Percentiles rank a stretch among this genome's conserved stretches.
phyloP scores from a whole-genome alignment of 2,329 filamentous ascomycete species.

The Sclerotinia subarctica region DNA sequence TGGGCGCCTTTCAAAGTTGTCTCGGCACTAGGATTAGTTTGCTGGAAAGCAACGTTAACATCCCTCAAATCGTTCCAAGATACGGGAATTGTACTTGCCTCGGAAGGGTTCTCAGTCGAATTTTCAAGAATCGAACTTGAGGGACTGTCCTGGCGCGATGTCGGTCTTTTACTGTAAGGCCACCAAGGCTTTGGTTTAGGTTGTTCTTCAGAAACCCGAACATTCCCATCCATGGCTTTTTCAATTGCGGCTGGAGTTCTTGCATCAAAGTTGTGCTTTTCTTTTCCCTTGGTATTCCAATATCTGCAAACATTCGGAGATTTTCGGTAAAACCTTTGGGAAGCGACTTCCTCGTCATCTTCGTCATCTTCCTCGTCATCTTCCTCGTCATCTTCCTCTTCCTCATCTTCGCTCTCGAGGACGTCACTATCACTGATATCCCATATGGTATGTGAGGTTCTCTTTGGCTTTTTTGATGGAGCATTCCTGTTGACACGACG shows the following conservation, averaged over 20 bases:
- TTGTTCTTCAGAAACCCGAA: neutral
- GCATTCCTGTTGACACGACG: neutral
- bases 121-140: neutral
- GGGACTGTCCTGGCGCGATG: too few species aligned
- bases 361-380: neutral
- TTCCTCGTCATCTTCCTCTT: neutral
- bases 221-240: neutral
- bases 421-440: neutral
- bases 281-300: constrained; percentile 5
- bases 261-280: constrained; percentile 7
- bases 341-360: neutral
- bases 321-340: neutral
- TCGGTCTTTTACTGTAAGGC: too few species aligned
- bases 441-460: neutral
- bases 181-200: neutral
- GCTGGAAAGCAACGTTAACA: neutral
- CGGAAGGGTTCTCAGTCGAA: neutral
- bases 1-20: neutral
- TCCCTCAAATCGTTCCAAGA: neutral
- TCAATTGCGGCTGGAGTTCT: neutral
- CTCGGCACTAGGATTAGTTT: neutral
- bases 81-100: neutral
- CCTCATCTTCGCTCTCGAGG: neutral
- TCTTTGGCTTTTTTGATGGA: neutral
- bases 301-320: neutral